Base-by-base conservation (phyloP, 768 basidiomycete species). In the Trichaptum fuscoviolaceum region DNA sequence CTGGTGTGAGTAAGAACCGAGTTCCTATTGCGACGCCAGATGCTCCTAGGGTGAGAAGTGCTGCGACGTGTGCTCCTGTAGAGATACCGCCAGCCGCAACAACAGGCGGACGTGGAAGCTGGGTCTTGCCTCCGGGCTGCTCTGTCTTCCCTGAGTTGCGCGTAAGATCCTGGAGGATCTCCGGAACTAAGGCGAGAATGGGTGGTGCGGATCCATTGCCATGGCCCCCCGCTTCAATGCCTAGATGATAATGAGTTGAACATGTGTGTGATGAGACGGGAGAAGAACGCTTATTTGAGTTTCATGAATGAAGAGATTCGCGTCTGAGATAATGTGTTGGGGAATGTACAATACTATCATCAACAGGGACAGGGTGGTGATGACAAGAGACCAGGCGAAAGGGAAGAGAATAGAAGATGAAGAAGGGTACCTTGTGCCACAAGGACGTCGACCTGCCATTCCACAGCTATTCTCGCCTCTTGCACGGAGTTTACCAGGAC, bases 181-280 rank as follows among this genome's bases (percentile, higher is more conserved):
- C 77, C 7, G 88, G 81, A 64, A 93, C 72, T 58, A 93, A 78
- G 17, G 83, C 84, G 65, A 87, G 75, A 64, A 90, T 79, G 0
- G 92, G 85, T 42, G 84, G 83, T 7, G 89, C 85, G 57, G 80
- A 72, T 24, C 76, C 69, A 61, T 81, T 76, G 7, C 90, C 91
- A 75, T 94, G 93, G 27, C 93, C 93, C 8, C 93, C 93, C 52
- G 90, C 84, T 76, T 95, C 93, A 65, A 81, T 85, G 4, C 92
- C 92, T 93, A 65, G 20, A 66, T 30, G 6, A 63, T 20, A 9
- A n/a, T 15, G 7, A 35, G 30, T 24, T 20, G 60, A 35, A 26
- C 23, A 58, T 52, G 30, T 18, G 62, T 9, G 34, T 20, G 26
- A 36, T 52, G 42, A 12, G 42, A 52, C 42, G 42, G 42, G 42